phyloP scores from a whole-genome alignment of 495 filamentous ascomycete genomes.

The Melanomma pulvis-pyrius region DNA sequence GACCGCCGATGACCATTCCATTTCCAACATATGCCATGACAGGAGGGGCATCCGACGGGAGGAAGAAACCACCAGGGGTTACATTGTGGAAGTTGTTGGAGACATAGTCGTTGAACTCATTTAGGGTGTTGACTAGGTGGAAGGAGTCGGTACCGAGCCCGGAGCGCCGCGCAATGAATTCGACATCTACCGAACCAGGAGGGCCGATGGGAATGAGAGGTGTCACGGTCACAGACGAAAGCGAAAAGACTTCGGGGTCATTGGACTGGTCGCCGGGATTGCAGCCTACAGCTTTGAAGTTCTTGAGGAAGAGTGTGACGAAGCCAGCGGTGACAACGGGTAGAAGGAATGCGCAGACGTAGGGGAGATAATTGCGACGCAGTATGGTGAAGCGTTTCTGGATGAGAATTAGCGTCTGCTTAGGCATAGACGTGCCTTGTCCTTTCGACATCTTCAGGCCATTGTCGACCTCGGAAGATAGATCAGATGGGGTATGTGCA shows the following conservation, averaged over 20 bases:
- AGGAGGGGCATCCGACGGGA: slow-evolving; percentile 59
- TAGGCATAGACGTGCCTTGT: slow-evolving; percentile 60
- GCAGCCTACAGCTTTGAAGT: slow-evolving; percentile 61
- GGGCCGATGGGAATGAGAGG: slow-evolving; percentile 66
- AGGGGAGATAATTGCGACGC: slow-evolving; percentile 74
- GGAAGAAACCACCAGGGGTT: slow-evolving; percentile 75
- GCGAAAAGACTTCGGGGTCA: slow-evolving; percentile 45
- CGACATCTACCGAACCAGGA: slow-evolving; percentile 28
- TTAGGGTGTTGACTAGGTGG: slow-evolving; percentile 63
- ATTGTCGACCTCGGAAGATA: slow-evolving; percentile 25
- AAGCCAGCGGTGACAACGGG: slow-evolving; percentile 76
- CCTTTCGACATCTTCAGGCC: slow-evolving; percentile 62
- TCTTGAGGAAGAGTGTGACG: slow-evolving; percentile 69
- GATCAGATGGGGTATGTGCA: slow-evolving; percentile 1
- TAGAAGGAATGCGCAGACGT: slow-evolving; percentile 68
- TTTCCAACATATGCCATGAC: slow-evolving; percentile 66
- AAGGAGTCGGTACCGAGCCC: slow-evolving; percentile 41
- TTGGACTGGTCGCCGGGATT: slow-evolving; percentile 51
- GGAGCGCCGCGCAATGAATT: slow-evolving; percentile 15
- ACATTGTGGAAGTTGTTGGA: slow-evolving; percentile 62
- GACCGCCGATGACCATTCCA: slow-evolving; percentile 54
- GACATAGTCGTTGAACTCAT: slow-evolving; percentile 70
- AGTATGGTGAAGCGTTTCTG: slow-evolving; percentile 76
- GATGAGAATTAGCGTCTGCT: slow-evolving; percentile 74
- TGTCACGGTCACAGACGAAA: slow-evolving; percentile 43